These are phyloP conservation scores for Oleoguttula mirabilis DNA, from an alignment of 495 filamentous ascomycete species.

Conservation along the genomic window DNA sequence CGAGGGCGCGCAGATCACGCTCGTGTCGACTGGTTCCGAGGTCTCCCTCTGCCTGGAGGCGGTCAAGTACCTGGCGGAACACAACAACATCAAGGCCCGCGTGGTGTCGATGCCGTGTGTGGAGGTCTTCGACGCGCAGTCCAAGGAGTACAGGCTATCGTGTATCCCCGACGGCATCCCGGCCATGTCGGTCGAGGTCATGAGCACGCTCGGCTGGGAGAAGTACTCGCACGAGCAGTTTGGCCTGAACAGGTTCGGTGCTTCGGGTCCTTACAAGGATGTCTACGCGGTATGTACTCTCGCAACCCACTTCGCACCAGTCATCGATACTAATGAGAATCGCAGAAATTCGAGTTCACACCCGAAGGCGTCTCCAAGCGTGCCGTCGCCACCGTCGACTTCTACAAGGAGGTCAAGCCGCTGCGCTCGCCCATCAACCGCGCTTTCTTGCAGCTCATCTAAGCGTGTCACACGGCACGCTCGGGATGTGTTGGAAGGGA, in stretches of 20 bases:
- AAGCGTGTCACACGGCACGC: no score
- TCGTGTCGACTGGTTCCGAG: conserved; percentile 93
- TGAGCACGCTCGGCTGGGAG: conserved; percentile 93
- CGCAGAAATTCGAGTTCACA: conserved; percentile 96
- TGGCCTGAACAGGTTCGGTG: conserved; percentile 96
- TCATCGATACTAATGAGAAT: conserved; percentile 16
- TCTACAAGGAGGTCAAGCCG: conserved; percentile 85
- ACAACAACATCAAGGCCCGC: conserved; percentile 77
- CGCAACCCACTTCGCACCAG: no score
- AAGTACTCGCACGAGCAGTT: conserved; percentile 98
- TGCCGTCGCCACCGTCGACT: conserved; percentile 77
- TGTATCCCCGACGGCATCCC: conserved; percentile 93
- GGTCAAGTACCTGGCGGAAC: conserved; percentile 77
- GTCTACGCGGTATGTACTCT: conserved; percentile 68
- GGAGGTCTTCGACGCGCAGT: conserved; percentile 91
- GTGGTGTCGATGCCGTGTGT: conserved; percentile 94
- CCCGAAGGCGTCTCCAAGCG: conserved; percentile 93
- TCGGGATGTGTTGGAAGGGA: no score
- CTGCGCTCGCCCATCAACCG: conserved; percentile 92
- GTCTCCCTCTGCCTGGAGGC: conserved; percentile 88
- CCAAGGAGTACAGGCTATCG: conserved; percentile 83
- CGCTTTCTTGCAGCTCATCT: conserved; percentile 78
- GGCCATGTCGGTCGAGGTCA: conserved; percentile 83
- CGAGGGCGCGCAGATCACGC: conserved; percentile 71
- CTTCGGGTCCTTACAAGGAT: conserved; percentile 91